Percentiles rank a stretch among this genome's conserved stretches.
Evolutionary conservation across 148 eudicot genomes (phyloP).

Genomic region (Fagopyrum esculentum): DNA sequence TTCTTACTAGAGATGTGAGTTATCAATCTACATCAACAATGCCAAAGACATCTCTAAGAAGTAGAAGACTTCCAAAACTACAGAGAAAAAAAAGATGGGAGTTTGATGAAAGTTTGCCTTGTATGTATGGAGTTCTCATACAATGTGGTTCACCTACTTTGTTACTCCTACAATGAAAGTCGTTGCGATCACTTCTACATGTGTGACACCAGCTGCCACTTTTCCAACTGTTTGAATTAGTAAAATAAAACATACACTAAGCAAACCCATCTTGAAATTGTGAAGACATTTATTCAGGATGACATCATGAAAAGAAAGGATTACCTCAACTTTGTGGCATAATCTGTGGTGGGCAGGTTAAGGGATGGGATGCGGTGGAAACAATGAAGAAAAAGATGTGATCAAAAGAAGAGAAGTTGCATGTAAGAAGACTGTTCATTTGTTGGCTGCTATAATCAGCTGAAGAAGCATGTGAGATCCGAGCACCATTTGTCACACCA

Average conservation of each 20-base stretch:
- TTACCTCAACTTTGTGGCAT: constrained; percentile 54
- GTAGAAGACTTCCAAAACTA: constrained; percentile 18
- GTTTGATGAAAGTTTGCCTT: constrained; percentile 34
- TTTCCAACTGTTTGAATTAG: constrained; percentile 44
- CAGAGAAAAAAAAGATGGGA: constrained; percentile 41
- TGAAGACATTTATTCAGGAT: neutral
- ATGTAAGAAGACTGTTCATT: constrained; percentile 52
- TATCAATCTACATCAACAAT: constrained; percentile 9
- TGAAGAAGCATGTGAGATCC: constrained; percentile 54
- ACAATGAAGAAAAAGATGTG: constrained; percentile 44
- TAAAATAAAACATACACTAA: constrained; percentile 12
- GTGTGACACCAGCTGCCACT: constrained; percentile 44
- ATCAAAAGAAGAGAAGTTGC: constrained; percentile 23
- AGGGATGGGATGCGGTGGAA: constrained; percentile 71
- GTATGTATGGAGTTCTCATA: constrained; percentile 48
- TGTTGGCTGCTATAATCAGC: constrained; percentile 54
- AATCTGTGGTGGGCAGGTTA: constrained; percentile 79
- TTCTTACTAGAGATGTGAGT: neutral
- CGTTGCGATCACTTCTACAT: constrained; percentile 37
- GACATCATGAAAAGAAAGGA: constrained; percentile 23
- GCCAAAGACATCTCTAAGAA: constrained; percentile 21
- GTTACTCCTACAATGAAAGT: constrained; percentile 41
- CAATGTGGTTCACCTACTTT: constrained; percentile 46
- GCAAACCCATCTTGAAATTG: constrained; percentile 15
- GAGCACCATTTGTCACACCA: constrained; percentile 55